phyloP scores from a whole-genome alignment of 176 grass and related monocot genomes.

The Hordeum marinum region DNA sequence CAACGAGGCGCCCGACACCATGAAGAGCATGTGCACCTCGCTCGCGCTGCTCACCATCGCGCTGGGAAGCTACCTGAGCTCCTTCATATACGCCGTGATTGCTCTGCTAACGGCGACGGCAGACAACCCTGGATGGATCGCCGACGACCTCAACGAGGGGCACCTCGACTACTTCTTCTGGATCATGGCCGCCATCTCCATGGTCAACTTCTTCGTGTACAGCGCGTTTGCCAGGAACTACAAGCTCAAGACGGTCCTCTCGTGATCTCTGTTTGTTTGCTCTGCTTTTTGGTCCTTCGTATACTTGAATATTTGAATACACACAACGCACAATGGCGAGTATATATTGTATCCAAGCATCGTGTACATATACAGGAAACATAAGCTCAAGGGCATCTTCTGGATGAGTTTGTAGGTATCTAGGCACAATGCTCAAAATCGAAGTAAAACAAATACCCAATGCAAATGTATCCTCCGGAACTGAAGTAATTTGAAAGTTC shows the following conservation, averaged over 20 bases:
- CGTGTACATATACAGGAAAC: neutral
- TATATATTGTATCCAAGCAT: neutral
- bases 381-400: too few relatives aligned
- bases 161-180: slow-evolving; percentile 80
- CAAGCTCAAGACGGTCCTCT: slow-evolving; percentile 51
- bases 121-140: slow-evolving; percentile 47
- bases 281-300: neutral
- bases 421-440: too few relatives aligned
- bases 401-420: too few relatives aligned
- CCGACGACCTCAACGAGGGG: slow-evolving; percentile 64
- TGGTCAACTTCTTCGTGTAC: slow-evolving; percentile 59
- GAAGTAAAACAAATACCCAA: too few relatives aligned
- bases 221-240: slow-evolving; percentile 50
- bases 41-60: slow-evolving; percentile 60
- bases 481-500: too few relatives aligned
- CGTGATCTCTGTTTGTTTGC: neutral
- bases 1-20: slow-evolving; percentile 63
- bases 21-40: slow-evolving; percentile 83
- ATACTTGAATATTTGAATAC: neutral
- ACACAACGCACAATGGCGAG: neutral
- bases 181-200: slow-evolving; percentile 39
- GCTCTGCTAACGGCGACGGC: slow-evolving; percentile 27
- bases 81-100: slow-evolving; percentile 48
- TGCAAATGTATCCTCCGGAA: too few relatives aligned
- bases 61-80: slow-evolving; percentile 70